Evolutionary conservation across 441 rosid genomes (phyloP).

Genomic region (Aquilaria agallochum): DNA sequence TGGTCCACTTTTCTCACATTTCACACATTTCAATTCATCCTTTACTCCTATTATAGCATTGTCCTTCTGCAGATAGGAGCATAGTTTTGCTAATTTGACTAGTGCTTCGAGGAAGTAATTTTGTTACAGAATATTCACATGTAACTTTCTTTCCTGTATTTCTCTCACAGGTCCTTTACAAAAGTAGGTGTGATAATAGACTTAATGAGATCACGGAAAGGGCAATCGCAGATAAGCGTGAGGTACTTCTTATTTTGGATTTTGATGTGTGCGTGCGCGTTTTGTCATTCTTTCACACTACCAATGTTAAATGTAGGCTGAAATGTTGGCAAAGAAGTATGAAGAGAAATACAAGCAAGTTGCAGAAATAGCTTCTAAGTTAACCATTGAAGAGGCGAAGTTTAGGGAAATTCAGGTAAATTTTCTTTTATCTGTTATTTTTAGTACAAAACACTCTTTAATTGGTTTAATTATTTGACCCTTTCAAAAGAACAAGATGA

Average conservation of each 20-base stretch:
- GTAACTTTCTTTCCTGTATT: conserved; percentile 11
- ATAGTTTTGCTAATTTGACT: background rate
- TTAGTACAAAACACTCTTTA: conserved; percentile 1
- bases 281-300: conserved; percentile 12
- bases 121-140: conserved; percentile 6
- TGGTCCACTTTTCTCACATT: too few relatives aligned
- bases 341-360: conserved; percentile 99
- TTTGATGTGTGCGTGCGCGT: background rate
- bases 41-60: too few relatives aligned
- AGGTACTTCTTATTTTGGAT: conserved; percentile 43
- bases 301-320: conserved; percentile 59
- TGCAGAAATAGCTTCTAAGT: conserved; percentile 89
- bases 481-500: background rate
- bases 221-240: conserved; percentile 90
- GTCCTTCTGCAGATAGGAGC: too few relatives aligned
- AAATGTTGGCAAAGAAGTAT: conserved; percentile 79
- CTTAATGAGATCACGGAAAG: conserved; percentile 92
- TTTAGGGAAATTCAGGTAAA: conserved; percentile 91
- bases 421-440: conserved; percentile 5
- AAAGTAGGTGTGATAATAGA: conserved; percentile 95
- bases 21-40: too few relatives aligned
- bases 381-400: conserved; percentile 92
- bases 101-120: background rate
- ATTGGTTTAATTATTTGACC: conserved; percentile 15
- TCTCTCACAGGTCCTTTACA: conserved; percentile 64